These are phyloP conservation scores for Dactylis glomerata DNA, from an alignment of 176 grass and related monocot genomes.

Conservation along the genomic window DNA sequence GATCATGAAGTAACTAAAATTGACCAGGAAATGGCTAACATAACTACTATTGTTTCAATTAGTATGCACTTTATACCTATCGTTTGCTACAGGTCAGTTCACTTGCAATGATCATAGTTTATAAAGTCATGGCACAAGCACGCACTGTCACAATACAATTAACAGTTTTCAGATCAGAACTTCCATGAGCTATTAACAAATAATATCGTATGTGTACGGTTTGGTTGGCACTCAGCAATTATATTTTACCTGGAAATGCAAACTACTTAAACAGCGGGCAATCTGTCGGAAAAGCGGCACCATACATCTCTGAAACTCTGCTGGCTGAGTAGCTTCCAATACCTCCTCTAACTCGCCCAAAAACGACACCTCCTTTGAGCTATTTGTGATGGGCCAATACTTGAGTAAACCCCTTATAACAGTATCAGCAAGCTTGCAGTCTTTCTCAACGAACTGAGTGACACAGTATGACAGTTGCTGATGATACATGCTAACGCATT, in stretches of 20 bases:
- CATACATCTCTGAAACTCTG: conserved; percentile 80
- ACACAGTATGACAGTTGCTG: conserved; percentile 73
- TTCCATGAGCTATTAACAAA: background rate
- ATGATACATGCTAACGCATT: conserved; percentile 70
- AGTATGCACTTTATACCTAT: conserved; percentile 15
- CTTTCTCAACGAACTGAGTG: conserved; percentile 75
- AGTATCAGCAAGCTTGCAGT: conserved; percentile 78
- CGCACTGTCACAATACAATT: conserved; percentile 5
- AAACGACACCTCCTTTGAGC: conserved; percentile 80
- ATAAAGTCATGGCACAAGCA: conserved; percentile 9
- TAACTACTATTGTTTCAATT: conserved; percentile 21
- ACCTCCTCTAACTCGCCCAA: conserved; percentile 75
- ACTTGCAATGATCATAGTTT: conserved; percentile 20
- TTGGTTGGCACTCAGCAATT: background rate
- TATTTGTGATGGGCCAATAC: conserved; percentile 82
- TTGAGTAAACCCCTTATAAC: conserved; percentile 74
- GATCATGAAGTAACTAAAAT: background rate
- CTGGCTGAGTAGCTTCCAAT: conserved; percentile 58
- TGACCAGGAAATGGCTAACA: conserved; percentile 9
- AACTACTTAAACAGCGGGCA: conserved; percentile 59
- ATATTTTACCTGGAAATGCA: conserved; percentile 70
- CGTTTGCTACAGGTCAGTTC: conserved; percentile 17
- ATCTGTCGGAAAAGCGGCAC: conserved; percentile 63
- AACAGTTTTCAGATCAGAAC: background rate
- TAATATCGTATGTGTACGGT: background rate